Conservation (phyloP, 495 filamentous ascomycete genomes). For the Talaromyces thailandensis region DNA sequence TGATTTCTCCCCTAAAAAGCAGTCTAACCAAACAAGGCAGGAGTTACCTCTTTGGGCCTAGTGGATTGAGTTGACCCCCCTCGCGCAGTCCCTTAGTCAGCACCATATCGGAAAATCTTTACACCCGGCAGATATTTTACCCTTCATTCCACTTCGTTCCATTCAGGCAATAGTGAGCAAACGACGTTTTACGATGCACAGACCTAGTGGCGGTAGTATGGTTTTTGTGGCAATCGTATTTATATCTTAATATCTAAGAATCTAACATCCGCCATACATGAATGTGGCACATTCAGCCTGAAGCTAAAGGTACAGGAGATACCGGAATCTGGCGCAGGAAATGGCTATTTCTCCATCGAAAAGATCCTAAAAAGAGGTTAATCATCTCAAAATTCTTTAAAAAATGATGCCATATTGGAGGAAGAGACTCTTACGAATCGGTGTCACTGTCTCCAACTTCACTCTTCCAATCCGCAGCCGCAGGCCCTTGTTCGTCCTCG, state of each 20-base stretch:
- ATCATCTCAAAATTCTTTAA: background rate
- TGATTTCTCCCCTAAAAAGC: too few relatives aligned
- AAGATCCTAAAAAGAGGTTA: background rate
- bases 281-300: background rate
- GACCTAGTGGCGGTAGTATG: background rate
- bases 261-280: background rate
- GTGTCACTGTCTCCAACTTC: background rate
- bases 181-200: too few relatives aligned
- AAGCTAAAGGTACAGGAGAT: background rate
- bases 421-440: background rate
- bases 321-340: background rate
- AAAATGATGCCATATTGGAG: background rate
- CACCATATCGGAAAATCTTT: too few relatives aligned
- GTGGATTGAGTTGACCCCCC: too few relatives aligned
- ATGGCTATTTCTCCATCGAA: background rate
- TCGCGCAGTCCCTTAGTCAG: too few relatives aligned
- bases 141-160: too few relatives aligned
- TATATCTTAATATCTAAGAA: background rate
- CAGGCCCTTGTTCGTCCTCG: background rate
- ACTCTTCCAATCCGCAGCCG: background rate
- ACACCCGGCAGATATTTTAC: too few relatives aligned
- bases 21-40: too few relatives aligned
- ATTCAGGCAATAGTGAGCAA: too few relatives aligned
- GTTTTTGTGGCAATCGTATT: background rate
- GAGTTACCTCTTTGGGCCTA: too few relatives aligned